A percentile compares a stretch with the other conserved stretches of the same genome.
These are phyloP conservation scores for Albophoma yamanashiensis DNA, from an alignment of 2,329 filamentous ascomycete genomes.

Conservation along the genomic window DNA sequence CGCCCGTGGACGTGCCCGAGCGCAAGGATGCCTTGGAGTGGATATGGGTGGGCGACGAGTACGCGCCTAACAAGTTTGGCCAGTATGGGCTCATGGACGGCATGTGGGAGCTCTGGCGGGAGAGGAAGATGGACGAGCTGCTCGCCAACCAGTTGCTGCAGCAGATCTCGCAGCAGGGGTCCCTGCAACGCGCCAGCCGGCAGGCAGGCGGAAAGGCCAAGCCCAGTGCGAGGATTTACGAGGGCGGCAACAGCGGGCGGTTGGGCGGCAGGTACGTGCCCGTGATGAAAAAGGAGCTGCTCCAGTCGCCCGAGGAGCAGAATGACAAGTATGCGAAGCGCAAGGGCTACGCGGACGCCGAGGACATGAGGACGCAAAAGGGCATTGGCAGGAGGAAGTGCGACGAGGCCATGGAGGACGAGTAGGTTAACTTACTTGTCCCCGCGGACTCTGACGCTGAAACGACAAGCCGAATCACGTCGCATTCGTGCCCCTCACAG, in stretches of 20 bases:
- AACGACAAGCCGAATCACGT: background rate
- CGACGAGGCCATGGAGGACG: conserved; percentile 12
- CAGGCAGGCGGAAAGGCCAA: conserved; percentile 22
- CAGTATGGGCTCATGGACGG: conserved; percentile 57
- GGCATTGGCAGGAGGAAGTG: conserved; percentile 19
- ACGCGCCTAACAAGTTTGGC: conserved; percentile 49
- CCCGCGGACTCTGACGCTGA: background rate
- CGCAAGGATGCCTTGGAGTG: conserved; percentile 57
- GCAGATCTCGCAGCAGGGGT: conserved; percentile 35
- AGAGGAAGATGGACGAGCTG: conserved; percentile 81
- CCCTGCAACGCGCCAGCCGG: conserved; percentile 20
- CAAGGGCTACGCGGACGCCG: conserved; percentile 44
- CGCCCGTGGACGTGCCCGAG: conserved; percentile 1
- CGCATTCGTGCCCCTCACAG: background rate
- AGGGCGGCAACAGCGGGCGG: conserved; percentile 42
- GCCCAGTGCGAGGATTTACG: conserved; percentile 30
- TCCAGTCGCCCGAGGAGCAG: conserved; percentile 40
- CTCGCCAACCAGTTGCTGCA: conserved; percentile 66
- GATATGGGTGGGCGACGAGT: conserved; percentile 66
- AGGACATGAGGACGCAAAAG: conserved; percentile 31
- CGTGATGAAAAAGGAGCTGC: conserved; percentile 37
- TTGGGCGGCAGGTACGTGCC: conserved; percentile 43
- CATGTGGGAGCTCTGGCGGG: conserved; percentile 75
- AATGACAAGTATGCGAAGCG: conserved; percentile 52
- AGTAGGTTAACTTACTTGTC: conserved; percentile 6